Evolutionary conservation across 2,329 filamentous ascomycete species (phyloP), one percentile per base, ranked within the genome.

Genomic region (Xylariales sp.): DNA sequence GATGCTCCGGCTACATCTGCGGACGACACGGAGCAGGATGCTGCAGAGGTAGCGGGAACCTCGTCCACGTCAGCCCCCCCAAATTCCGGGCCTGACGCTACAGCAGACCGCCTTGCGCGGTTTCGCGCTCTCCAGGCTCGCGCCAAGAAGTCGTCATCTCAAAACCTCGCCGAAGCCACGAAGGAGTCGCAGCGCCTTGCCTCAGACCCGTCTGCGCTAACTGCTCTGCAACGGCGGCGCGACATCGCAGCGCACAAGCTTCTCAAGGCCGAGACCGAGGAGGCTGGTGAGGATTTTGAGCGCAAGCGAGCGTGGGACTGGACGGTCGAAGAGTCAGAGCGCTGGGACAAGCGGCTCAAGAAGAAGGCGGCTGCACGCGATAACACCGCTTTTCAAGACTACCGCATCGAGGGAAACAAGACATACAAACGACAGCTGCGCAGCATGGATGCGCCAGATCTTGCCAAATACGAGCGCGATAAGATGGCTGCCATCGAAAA

Each of bases 271-370:
- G 89, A 96, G 53, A 83, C 89, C 2, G 87, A 90, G 60, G 88
- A 87, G 14, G 71, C 75, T 0, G 89, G 89, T 23, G 88, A 87
- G 39, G 93, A 97, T 61, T 98, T 97, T 56, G 93, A 98, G 72
- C 86, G 93, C 49, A 96, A 97, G 66, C 83, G 93, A 28, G 93
- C 93, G 2, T 98, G 93, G 93, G 93, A 97, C 67, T 98, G 93
- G 87, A 98, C 93, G 1, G 71, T 91, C 6, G 93, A 98, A 47
- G 93, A 98, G 66, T 86, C 81, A 51, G 93, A 96, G 66, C 80
- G 77, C 49, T 98, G 93, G 93, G 93, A 98, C 62, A 84, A 83
- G 66, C 83, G 90, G 21, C 69, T 94, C 60, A 86, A 84, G 55
- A 95, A 95, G 74, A 94, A 89, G 67, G 78, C 80, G 41, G 77